Evolutionary conservation across 2,329 filamentous ascomycete species (phyloP).

Genomic region (Colletotrichum orbiculare): DNA sequence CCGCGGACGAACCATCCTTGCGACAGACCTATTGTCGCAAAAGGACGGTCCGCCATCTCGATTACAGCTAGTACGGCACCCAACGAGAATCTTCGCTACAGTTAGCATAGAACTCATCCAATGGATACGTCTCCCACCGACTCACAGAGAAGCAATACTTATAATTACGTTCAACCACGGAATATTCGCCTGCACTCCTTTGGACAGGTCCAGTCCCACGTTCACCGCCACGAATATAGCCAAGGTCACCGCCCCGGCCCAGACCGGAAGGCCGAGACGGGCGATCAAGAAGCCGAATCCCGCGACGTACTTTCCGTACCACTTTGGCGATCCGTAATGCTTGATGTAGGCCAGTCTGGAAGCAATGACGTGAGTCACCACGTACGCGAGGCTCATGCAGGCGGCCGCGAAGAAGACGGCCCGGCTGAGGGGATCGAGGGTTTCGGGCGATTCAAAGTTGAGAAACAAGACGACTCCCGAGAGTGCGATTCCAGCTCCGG

Average conservation of each 20-base stretch:
- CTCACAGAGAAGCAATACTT: conserved; percentile 28
- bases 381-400: conserved; percentile 26
- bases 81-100: background rate
- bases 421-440: conserved; percentile 28
- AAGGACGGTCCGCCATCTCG: conserved; percentile 31
- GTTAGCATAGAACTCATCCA: background rate
- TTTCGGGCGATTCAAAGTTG: conserved; percentile 21
- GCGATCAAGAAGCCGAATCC: conserved; percentile 25
- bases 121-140: background rate
- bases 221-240: conserved; percentile 33
- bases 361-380: conserved; percentile 17
- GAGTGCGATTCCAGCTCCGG: conserved; percentile 20
- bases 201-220: conserved; percentile 23
- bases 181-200: conserved; percentile 19
- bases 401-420: conserved; percentile 32
- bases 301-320: conserved; percentile 18
- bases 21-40: conserved; percentile 27
- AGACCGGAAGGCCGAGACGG: conserved; percentile 25
- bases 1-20: conserved; percentile 23
- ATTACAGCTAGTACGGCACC: conserved; percentile 21
- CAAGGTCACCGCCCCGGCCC: conserved; percentile 23
- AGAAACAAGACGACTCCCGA: conserved; percentile 23
- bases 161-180: conserved; percentile 33
- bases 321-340: background rate
- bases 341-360: conserved; percentile 18